Evolutionary conservation across 257 asterid species (phyloP).

Genomic region (Cordia subcordata): DNA sequence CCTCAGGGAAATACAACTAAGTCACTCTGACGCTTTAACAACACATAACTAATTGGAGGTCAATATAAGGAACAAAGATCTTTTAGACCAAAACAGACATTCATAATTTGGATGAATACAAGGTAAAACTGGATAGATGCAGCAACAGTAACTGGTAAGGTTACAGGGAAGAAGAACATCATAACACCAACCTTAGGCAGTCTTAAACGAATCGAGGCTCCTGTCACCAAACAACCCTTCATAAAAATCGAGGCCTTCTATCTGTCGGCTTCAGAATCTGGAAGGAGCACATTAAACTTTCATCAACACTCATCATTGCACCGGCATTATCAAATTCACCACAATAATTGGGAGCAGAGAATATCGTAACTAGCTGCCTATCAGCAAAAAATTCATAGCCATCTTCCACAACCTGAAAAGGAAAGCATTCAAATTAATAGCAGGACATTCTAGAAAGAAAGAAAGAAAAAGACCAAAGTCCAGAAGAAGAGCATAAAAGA

Average conservation of each 20-base stretch:
- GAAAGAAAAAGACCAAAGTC: not conserved
- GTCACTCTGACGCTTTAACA: too few species aligned
- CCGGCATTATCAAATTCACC: slow-evolving; percentile 90
- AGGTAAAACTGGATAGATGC: not conserved
- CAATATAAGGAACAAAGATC: too few species aligned
- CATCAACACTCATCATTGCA: slow-evolving; percentile 87
- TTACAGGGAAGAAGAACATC: not conserved
- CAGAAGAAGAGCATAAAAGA: slow-evolving; percentile 1
- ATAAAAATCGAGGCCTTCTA: slow-evolving; percentile 33
- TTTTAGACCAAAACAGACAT: too few species aligned
- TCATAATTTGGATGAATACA: too few species aligned
- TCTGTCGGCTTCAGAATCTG: slow-evolving; percentile 74
- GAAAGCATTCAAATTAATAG: slow-evolving; percentile 7
- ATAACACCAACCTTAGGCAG: slow-evolving; percentile 21
- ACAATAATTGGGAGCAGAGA: slow-evolving; percentile 82
- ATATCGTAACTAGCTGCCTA: slow-evolving; percentile 76
- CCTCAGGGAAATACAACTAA: too few species aligned
- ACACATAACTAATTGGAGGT: too few species aligned
- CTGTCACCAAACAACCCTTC: slow-evolving; percentile 10
- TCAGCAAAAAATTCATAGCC: slow-evolving; percentile 84
- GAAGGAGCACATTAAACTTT: slow-evolving; percentile 82
- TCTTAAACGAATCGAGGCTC: slow-evolving; percentile 5
- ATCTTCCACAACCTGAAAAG: slow-evolving; percentile 72
- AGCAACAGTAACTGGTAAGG: not conserved
- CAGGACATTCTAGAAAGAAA: slow-evolving; percentile 9